Conservation (phyloP, 768 basidiomycete genomes). For the Collybiopsis confluens region DNA sequence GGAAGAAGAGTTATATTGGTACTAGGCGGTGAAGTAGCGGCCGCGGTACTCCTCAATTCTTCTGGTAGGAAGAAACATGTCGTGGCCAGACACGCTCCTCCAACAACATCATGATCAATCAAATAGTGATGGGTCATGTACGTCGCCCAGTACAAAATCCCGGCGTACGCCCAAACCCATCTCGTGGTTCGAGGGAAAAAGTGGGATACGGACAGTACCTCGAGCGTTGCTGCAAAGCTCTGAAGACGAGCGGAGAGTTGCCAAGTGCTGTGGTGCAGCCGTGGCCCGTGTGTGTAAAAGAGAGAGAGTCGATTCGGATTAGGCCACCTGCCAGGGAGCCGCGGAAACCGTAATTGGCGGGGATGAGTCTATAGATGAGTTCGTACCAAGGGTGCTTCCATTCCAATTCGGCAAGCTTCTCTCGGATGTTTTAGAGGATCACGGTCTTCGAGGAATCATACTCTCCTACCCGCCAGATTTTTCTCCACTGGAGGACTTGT, state of each 20-base stretch:
- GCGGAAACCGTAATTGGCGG: constrained; percentile 87
- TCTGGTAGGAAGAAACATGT: constrained; percentile 87
- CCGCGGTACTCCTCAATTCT: constrained; percentile 57
- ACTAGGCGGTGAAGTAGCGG: constrained; percentile 47
- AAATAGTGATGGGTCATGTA: constrained; percentile 98
- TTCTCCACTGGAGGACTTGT: too few species aligned
- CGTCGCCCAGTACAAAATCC: constrained; percentile 95
- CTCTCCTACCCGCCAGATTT: too few species aligned
- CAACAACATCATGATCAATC: constrained; percentile 95
- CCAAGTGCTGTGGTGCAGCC: constrained; percentile 80
- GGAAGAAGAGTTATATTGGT: constrained; percentile 9
- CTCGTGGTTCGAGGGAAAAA: constrained; percentile 79
- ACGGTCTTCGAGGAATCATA: too few species aligned
- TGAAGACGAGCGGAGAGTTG: constrained; percentile 90
- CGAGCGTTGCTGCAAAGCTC: constrained; percentile 94
- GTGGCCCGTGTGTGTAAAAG: constrained; percentile 63
- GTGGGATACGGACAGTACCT: constrained; percentile 89
- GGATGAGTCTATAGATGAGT: constrained; percentile 91
- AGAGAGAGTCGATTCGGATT: constrained; percentile 85
- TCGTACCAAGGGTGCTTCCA: constrained; percentile 99
- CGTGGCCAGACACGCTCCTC: constrained; percentile 86
- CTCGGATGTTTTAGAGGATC: too few species aligned
- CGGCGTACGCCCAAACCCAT: constrained; percentile 80
- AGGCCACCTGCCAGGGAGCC: constrained; percentile 95
- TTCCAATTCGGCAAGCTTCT: too few species aligned